These are phyloP conservation scores for Asterophora parasitica DNA, from an alignment of 768 basidiomycete genomes.

Conservation along the genomic window DNA sequence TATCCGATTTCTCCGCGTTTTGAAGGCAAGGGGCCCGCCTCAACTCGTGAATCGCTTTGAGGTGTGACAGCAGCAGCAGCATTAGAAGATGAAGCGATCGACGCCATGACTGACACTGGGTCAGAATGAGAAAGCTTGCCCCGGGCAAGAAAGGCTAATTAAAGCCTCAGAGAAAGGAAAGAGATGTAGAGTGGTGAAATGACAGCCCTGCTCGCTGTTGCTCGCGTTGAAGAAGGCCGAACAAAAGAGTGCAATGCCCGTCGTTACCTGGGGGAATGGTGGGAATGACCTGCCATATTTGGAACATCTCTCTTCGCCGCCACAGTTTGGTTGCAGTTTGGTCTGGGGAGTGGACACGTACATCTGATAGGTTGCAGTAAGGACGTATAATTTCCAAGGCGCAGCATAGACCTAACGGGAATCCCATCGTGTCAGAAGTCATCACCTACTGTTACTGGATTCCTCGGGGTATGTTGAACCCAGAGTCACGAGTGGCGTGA, in stretches of 20 bases:
- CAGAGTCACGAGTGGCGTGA: no score
- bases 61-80: conserved; percentile 8
- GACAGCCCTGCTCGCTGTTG: conserved; percentile 11
- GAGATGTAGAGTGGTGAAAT: conserved; percentile 3
- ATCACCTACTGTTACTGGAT: background rate
- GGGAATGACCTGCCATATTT: conserved; percentile 7
- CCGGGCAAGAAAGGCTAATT: conserved; percentile 33
- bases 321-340: no score
- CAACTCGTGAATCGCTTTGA: conserved; percentile 30
- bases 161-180: conserved; percentile 12
- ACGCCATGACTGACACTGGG: conserved; percentile 24
- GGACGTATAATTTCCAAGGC: no score
- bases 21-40: conserved; percentile 59
- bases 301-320: background rate
- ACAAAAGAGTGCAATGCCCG: background rate
- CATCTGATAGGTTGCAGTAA: no score
- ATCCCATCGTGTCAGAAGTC: background rate
- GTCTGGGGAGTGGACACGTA: no score
- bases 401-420: no score
- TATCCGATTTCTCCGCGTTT: conserved; percentile 69
- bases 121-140: conserved; percentile 30
- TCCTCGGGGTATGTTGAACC: background rate
- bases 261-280: conserved; percentile 12
- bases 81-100: conserved; percentile 20
- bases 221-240: background rate